Evolutionary conservation across 2,329 filamentous ascomycete genomes (phyloP).

Genomic region (Pseudogymnoascus sp.): DNA sequence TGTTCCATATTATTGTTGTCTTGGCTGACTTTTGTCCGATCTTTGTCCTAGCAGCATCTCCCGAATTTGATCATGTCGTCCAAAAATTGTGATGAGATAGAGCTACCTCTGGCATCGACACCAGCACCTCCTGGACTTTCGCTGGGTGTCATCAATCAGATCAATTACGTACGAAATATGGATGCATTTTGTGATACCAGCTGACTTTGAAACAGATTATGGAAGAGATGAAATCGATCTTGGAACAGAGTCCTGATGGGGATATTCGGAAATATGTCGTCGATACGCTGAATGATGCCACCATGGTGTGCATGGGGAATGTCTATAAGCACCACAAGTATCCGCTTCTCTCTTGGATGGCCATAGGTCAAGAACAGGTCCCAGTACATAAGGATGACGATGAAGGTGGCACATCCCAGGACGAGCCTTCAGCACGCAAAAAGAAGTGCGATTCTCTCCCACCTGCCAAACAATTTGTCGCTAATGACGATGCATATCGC

Average conservation of each 20-base stretch:
- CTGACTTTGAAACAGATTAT: background rate
- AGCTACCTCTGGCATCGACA: background rate
- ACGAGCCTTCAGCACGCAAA: too few species aligned
- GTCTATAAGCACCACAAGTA: background rate
- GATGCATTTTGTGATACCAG: background rate
- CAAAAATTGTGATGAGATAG: background rate
- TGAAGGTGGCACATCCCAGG: too few species aligned
- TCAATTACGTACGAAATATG: background rate
- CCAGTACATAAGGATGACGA: too few species aligned
- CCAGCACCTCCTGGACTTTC: background rate
- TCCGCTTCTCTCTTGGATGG: background rate
- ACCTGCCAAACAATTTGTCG: too few species aligned
- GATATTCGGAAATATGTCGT: background rate
- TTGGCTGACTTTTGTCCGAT: background rate
- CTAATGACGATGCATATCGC: too few species aligned
- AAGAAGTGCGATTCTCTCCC: too few species aligned
- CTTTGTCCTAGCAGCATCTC: background rate
- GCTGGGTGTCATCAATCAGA: background rate
- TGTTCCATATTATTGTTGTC: too few species aligned
- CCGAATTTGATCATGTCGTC: too few species aligned
- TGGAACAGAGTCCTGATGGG: background rate
- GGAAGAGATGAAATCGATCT: background rate
- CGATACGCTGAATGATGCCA: background rate
- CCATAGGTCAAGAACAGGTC: too few species aligned
- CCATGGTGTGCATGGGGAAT: background rate